phyloP scores from a whole-genome alignment of 169 alveolate genomes.

The Neospora caninum region DNA sequence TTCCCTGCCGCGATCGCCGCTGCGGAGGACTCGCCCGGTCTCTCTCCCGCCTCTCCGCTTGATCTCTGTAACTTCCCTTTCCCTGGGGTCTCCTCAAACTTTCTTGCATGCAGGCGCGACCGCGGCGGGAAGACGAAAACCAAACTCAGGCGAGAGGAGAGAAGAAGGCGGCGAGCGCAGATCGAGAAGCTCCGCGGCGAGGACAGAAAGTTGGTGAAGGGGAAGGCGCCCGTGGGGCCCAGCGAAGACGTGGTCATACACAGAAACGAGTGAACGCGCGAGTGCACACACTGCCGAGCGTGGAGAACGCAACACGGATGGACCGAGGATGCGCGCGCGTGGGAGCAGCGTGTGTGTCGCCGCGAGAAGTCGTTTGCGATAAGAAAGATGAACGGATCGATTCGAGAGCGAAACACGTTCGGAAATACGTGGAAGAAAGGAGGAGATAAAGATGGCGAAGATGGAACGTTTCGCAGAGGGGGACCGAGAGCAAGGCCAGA shows the following conservation, averaged over 20 bases:
- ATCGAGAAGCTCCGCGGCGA: neutral
- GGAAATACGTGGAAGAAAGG: no score
- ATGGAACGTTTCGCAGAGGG: neutral
- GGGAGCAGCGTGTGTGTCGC: no score
- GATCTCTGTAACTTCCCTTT: no score
- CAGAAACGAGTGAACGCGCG: neutral
- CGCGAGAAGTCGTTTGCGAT: no score
- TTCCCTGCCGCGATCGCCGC: neutral
- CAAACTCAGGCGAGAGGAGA: constrained; percentile 13
- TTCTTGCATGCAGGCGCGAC: neutral
- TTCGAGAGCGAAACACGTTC: no score
- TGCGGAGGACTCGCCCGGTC: neutral
- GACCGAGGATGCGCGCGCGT: no score
- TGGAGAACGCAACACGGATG: no score
- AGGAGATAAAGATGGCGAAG: no score
- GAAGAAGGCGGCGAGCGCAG: neutral
- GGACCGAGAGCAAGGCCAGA: no score
- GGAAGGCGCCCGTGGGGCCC: neutral
- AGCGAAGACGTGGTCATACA: neutral
- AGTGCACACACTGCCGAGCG: neutral
- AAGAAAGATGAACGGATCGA: no score
- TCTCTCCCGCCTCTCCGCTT: neutral
- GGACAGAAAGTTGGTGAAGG: neutral
- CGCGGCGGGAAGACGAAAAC: constrained; percentile 15
- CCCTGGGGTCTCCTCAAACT: neutral